Base-by-base conservation (phyloP, 345 rosid species). In the Turritis glabra region DNA sequence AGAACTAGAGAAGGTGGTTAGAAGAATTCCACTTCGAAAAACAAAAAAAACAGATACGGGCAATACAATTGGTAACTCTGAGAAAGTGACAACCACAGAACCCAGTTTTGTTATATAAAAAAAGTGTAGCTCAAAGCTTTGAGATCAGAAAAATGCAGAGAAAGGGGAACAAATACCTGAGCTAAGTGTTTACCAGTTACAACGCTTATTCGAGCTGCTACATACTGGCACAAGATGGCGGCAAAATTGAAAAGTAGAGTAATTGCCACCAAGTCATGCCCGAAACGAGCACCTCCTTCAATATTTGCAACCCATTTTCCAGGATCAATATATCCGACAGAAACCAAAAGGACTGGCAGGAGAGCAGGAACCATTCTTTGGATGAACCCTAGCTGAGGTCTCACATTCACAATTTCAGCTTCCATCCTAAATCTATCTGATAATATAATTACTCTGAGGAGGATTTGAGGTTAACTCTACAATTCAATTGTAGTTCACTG, bases 231-330 rank as follows among this genome's bases (percentile, higher is more conserved):
- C 68, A 96, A 80, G 78, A 96, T 85, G 74, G 96, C 92, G 35
- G 90, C 95, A 74, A 87, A 79, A 74, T 82, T 90, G 86, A 92
- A 96, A 63, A 86, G 64, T 25, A 96, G 80, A 93, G 88, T 79
- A 11, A 85, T 71, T 14, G 79, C 78, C 40, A 86, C 83, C 78
- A 96, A 84, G 68, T 89, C 95, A 83, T 75, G 65, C 76, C 98
- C 99, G 73, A 84, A 96, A 59, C 84, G 91, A 11, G 97, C 89
- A 84, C 98, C 98, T 64, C 91, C 98, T 77, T 96, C 98, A n/a
- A 96, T 72, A 46, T 80, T 78, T 56, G 91, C 90, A 40, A 84
- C 97, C 99, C 98, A 92, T 83, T 92, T 96, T 54, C 97, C 97
- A 43, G 97, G 98, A 81, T 96, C 98, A 48, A 96, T 82, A 82